Evolutionary conservation across 108 stramenopile species (phyloP).

Genomic region (Fistulifera pelliculosa): DNA sequence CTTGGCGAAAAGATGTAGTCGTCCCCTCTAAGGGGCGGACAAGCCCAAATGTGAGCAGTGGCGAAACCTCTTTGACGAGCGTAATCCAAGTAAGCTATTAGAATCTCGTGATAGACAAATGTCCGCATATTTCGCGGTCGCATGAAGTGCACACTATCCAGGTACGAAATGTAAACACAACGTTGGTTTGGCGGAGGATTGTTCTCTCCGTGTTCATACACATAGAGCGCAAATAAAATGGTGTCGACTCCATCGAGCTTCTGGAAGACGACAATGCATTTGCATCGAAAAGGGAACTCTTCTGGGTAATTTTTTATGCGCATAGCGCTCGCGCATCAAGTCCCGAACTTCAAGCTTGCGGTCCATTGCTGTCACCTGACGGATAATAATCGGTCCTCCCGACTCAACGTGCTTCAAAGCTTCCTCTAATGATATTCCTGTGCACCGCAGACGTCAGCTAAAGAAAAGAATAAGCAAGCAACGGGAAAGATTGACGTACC

Average conservation of each 20-base stretch:
- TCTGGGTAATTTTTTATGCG: constrained; percentile 87
- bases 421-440: constrained; percentile 59
- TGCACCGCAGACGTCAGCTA: constrained; percentile 11
- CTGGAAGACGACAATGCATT: constrained; percentile 92
- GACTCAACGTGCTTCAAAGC: constrained; percentile 40
- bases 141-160: constrained; percentile 93
- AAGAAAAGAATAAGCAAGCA: neutral
- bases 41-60: constrained; percentile 97
- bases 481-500: constrained; percentile 32
- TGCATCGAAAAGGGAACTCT: constrained; percentile 84
- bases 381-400: constrained; percentile 68
- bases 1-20: constrained; percentile 98
- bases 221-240: constrained; percentile 85
- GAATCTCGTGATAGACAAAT: constrained; percentile 92
- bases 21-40: constrained; percentile 96
- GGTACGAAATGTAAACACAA: constrained; percentile 85
- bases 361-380: constrained; percentile 85
- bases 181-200: constrained; percentile 87
- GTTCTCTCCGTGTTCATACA: constrained; percentile 85
- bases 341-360: constrained; percentile 78
- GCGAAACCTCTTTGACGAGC: constrained; percentile 76
- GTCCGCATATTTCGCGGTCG: constrained; percentile 83
- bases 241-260: constrained; percentile 89
- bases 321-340: constrained; percentile 77
- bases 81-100: constrained; percentile 93